Evolutionary conservation across 2,329 filamentous ascomycete genomes (phyloP), one percentile per base, ranked within the genome.

Genomic region (Penicillium sp.): DNA sequence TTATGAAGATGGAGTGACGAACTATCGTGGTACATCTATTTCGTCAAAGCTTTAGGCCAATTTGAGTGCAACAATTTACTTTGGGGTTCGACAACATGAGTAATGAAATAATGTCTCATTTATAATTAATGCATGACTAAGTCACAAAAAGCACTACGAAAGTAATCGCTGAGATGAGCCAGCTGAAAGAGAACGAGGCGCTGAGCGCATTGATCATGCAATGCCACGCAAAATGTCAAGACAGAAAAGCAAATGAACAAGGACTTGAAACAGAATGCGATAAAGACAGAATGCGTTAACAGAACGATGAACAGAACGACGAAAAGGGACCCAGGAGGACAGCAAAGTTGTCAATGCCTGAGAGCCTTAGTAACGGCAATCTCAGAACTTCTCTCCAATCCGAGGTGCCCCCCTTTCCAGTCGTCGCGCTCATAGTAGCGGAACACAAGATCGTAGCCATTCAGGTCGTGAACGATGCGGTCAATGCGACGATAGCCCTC

Each of bases 401-500:
- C 84, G 76, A 43, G 84, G 84, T 60, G 80, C 80, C 58, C 83
- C 49, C 84, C 84, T 70, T 81, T 81, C 83, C 83, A 97, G 65
- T 88, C 93, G 61, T 95, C 85, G 54, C 90, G 85, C 78, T 97
- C 92, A 69, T 95, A 99, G 79, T 95, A 96, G 53, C 93, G 85
- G 77, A 99, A 99, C 42, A 99, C 88, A 34, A 99, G 80, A 71
- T 97, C 92, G 69, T 99, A 99, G 48, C 95, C 94, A 68, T 99
- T 93, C 64, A 99, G 86, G 67, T 97, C 92, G 72, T 99, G 94
- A 46, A 99, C 90, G 61, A 99, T 96, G 49, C 92, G 87, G 72
- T 99, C 94, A 48, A 96, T 83, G 18, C 94, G 85, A 55, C 88
- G 84, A 71, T 99, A 99, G 2, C 94, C 94, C 55, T 84, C 80